Evolutionary conservation across 2,329 filamentous ascomycete genomes (phyloP), one percentile per base, ranked within the genome.

Genomic region (Didymella segeticola): DNA sequence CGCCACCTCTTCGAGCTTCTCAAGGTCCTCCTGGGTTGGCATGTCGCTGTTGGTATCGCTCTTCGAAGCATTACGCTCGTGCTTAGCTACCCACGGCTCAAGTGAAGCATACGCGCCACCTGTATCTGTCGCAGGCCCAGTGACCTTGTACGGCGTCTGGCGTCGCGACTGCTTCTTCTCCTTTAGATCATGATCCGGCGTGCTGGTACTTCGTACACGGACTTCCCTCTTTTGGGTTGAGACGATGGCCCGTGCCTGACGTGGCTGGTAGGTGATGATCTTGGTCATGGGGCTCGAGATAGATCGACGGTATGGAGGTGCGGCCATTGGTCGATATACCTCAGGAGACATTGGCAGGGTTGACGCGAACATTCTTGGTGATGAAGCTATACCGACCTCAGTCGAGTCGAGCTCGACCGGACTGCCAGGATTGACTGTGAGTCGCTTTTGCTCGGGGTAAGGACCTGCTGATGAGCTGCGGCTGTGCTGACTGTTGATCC

Each of bases 111-210:
- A 57, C 25, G 61, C 61, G 49, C 51, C 38, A 7, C 29, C 20
- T 19, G 37, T 47, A 3, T 53, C 57, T 8, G 47, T 19, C n/a
- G 34, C 38, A 20, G 58, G 51, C 36, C 34, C 38, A 4, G 48
- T 30, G 8, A 65, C 29, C 50, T 61, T 66, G 49, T 62, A 68
- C 8, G 69, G 68, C 12, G 64, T 69, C 42, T 70, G 67, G 12
- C 66, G 61, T 36, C 66, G 60, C 19, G 57, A 62, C n/a, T 60
- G 59, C 38, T 70, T 73, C 36, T 49, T 57, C 7, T 62, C 60
- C 25, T 55, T 49, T 22, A 49, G 23, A 14, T 53, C 47, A 26
- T 43, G 48, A 23, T 30, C 43, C 9, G 55, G 52, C 7, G 47
- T 51, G 14, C 50, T 66, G 15, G 46, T 49, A 20, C 47, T 53